These are phyloP conservation scores for Monilinia fructicola DNA, from an alignment of 2,329 filamentous ascomycete genomes.

Conservation along the genomic window DNA sequence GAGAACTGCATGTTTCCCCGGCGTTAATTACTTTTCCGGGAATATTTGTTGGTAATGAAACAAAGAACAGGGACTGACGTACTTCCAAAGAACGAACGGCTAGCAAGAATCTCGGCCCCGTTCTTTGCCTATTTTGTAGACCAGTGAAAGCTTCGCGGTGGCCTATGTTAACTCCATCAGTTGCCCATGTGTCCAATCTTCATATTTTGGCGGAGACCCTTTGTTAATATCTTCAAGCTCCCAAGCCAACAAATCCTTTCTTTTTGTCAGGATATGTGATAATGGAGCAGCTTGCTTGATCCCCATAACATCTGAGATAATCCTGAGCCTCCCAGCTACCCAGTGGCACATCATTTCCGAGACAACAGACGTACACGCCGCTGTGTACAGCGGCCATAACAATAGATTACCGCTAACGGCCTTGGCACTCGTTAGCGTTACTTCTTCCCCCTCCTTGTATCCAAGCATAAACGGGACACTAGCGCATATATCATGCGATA, in stretches of 20 bases:
- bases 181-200: conserved; percentile 19
- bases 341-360: conserved; percentile 34
- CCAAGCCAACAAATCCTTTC: conserved; percentile 25
- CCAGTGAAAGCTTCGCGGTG: accelerated
- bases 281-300: conserved; percentile 35
- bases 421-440: conserved; percentile 23
- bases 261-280: conserved; percentile 25
- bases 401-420: conserved; percentile 33
- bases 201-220: background rate
- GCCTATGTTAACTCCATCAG: conserved; percentile 19
- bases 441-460: conserved; percentile 22
- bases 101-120: background rate
- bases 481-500: conserved; percentile 35
- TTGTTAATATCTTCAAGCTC: conserved; percentile 15
- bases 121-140: background rate
- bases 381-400: conserved; percentile 36
- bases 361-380: conserved; percentile 29
- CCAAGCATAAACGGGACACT: conserved; percentile 34
- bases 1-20: too few species aligned
- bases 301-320: conserved; percentile 34
- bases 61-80: too few species aligned
- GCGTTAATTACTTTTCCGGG: too few species aligned
- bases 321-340: conserved; percentile 32
- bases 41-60: too few species aligned
- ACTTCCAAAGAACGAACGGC: background rate